Percentiles rank a stretch among this genome's conserved stretches.
These are phyloP conservation scores for Amanita exitialis DNA, from an alignment of 768 basidiomycete genomes.

Conservation along the genomic window DNA sequence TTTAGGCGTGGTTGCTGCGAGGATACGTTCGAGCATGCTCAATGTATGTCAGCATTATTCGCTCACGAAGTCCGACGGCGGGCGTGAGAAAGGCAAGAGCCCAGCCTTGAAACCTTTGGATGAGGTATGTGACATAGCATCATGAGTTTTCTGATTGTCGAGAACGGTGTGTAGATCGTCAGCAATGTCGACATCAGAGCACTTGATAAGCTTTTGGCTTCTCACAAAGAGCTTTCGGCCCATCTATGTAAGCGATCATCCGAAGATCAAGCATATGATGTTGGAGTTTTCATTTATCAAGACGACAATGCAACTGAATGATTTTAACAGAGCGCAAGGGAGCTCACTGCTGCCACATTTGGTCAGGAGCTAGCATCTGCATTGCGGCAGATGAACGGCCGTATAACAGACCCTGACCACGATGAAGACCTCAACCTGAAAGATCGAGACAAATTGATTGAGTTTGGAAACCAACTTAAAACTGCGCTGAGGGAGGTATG, in stretches of 20 bases:
- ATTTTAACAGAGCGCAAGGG: constrained; percentile 63
- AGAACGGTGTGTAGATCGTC: constrained; percentile 34
- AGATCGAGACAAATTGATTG: constrained; percentile 27
- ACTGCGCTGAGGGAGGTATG: constrained; percentile 61
- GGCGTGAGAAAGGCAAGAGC: constrained; percentile 17
- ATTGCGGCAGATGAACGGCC: constrained; percentile 45
- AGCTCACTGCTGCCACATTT: constrained; percentile 69
- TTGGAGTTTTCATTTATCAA: constrained; percentile 22
- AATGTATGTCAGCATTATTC: constrained; percentile 24
- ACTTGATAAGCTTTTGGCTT: constrained; percentile 47
- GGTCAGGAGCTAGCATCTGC: constrained; percentile 76
- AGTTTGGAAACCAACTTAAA: constrained; percentile 51
- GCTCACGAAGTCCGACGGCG: constrained; percentile 8
- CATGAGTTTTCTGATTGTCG: not conserved
- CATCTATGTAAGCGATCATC: constrained; percentile 65
- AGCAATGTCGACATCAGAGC: constrained; percentile 34
- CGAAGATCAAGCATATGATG: constrained; percentile 77
- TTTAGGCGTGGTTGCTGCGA: constrained; percentile 85
- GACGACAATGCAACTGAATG: constrained; percentile 1
- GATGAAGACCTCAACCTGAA: constrained; percentile 36
- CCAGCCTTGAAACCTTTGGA: constrained; percentile 51
- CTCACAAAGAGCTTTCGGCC: constrained; percentile 54
- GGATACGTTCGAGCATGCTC: constrained; percentile 52
- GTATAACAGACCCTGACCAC: constrained; percentile 35
- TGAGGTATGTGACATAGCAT: constrained; percentile 36